Percentiles rank a stretch among this genome's conserved stretches.
Conservation (phyloP, 1,284 basidiomycete species). For the Lentinula novae-zelandiae region DNA sequence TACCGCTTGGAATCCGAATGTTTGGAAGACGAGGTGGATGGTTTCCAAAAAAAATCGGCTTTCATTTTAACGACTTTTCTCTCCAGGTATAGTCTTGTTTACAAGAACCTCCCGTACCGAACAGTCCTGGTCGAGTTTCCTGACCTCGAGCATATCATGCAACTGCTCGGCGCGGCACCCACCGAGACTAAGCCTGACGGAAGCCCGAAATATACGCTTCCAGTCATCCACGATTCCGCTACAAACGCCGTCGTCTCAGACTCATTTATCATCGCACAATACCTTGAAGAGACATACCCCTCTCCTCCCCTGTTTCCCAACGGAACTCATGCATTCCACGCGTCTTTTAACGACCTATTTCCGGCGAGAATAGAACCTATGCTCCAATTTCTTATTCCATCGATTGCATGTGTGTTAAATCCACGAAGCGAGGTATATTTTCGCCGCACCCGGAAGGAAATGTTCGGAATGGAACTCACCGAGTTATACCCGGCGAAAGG, state of each 20-base stretch:
- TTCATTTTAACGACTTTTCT: background rate
- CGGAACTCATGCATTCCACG: conserved; percentile 28
- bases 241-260: conserved; percentile 34
- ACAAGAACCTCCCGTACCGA: conserved; percentile 36
- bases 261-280: conserved; percentile 38
- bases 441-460: conserved; percentile 24
- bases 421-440: conserved; percentile 30
- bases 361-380: conserved; percentile 16
- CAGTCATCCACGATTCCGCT: conserved; percentile 23
- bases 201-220: conserved; percentile 18
- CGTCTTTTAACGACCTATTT: conserved; percentile 26
- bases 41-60: too few relatives aligned
- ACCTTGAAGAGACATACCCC: conserved; percentile 44
- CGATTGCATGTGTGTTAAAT: conserved; percentile 16
- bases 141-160: conserved; percentile 31
- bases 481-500: conserved; percentile 24
- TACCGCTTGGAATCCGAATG: conserved; percentile 21
- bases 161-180: conserved; percentile 28
- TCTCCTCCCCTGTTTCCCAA: conserved; percentile 26
- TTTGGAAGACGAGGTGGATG: conserved; percentile 22
- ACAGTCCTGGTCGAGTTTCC: conserved; percentile 39
- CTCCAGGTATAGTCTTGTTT: conserved; percentile 31
- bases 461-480: conserved; percentile 28
- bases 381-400: conserved; percentile 22
- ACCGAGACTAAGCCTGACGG: conserved; percentile 25